Evolutionary conservation across 2,329 filamentous ascomycete species (phyloP).

Genomic region (Venturia aucupariae): DNA sequence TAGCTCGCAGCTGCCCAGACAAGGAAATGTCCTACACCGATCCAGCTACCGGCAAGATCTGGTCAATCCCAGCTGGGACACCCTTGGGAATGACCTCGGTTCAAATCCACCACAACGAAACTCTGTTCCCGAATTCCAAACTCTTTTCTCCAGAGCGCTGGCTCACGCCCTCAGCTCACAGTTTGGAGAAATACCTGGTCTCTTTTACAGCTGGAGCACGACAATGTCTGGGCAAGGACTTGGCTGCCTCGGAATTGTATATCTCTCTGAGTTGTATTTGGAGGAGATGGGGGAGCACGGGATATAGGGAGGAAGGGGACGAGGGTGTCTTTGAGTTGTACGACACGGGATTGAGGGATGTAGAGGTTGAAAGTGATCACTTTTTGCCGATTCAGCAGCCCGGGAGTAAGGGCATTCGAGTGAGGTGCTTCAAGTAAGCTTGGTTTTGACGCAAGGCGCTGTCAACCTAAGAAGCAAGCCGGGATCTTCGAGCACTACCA

Average conservation of each 20-base stretch:
- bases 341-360: conserved; percentile 22
- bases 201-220: conserved; percentile 55
- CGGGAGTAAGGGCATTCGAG: neutral
- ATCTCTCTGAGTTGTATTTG: conserved; percentile 20
- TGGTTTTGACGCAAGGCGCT: neutral
- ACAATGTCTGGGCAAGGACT: conserved; percentile 52
- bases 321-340: conserved; percentile 20
- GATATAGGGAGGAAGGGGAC: conserved; percentile 3
- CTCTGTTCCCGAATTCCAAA: conserved; percentile 15
- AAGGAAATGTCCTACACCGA: conserved; percentile 16
- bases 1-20: conserved; percentile 19
- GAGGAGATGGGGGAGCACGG: conserved; percentile 5
- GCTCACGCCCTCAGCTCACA: conserved; percentile 35
- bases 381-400: conserved; percentile 4
- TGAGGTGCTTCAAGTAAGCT: neutral
- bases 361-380: conserved; percentile 17
- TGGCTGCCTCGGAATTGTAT: conserved; percentile 32
- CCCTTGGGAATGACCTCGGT: conserved; percentile 16
- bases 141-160: conserved; percentile 39
- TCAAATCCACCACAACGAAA: conserved; percentile 26
- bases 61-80: conserved; percentile 15
- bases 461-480: too few relatives aligned
- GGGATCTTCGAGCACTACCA: too few relatives aligned
- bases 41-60: neutral
- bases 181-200: conserved; percentile 47